phyloP scores from a whole-genome alignment of 495 filamentous ascomycete species.

The Rhizodiscina lignyota region DNA sequence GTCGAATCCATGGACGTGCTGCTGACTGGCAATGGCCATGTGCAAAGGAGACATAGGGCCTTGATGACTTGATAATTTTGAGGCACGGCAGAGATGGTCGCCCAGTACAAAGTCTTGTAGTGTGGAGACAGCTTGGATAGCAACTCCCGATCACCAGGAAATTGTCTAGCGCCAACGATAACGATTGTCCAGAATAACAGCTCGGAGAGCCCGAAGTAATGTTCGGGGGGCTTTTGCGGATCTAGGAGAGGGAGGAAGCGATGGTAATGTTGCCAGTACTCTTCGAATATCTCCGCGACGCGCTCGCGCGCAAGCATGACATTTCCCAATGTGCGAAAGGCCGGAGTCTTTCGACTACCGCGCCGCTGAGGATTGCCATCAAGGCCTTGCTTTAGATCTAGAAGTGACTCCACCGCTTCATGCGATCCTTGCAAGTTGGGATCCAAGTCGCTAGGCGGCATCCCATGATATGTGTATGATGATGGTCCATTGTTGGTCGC shows the following conservation, averaged over 20 bases:
- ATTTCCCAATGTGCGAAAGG: constrained; percentile 40
- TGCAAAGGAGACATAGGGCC: constrained; percentile 74
- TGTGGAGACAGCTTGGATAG: constrained; percentile 55
- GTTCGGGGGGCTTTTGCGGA: constrained; percentile 43
- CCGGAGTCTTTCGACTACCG: constrained; percentile 3
- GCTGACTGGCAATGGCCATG: constrained; percentile 79
- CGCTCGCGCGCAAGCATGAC: constrained; percentile 58
- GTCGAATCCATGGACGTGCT: constrained; percentile 78
- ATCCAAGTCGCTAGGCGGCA: constrained; percentile 9
- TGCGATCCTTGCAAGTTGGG: constrained; percentile 40
- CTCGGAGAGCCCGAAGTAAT: constrained; percentile 55
- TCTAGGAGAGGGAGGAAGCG: constrained; percentile 74
- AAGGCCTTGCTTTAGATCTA: constrained; percentile 50
- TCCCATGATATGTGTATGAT: constrained; percentile 9
- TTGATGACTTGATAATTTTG: constrained; percentile 85
- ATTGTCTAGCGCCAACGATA: constrained; percentile 64
- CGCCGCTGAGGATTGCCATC: constrained; percentile 31
- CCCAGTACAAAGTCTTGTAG: constrained; percentile 63
- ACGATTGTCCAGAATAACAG: constrained; percentile 82
- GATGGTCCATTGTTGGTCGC: constrained; percentile 7
- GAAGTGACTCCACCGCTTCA: constrained; percentile 66
- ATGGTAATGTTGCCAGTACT: constrained; percentile 69
- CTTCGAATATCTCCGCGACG: constrained; percentile 56
- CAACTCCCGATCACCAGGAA: constrained; percentile 43
- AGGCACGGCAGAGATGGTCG: constrained; percentile 63